phyloP scores from a whole-genome alignment of 495 filamentous ascomycete species.

The Parachaetomium inaequale region DNA sequence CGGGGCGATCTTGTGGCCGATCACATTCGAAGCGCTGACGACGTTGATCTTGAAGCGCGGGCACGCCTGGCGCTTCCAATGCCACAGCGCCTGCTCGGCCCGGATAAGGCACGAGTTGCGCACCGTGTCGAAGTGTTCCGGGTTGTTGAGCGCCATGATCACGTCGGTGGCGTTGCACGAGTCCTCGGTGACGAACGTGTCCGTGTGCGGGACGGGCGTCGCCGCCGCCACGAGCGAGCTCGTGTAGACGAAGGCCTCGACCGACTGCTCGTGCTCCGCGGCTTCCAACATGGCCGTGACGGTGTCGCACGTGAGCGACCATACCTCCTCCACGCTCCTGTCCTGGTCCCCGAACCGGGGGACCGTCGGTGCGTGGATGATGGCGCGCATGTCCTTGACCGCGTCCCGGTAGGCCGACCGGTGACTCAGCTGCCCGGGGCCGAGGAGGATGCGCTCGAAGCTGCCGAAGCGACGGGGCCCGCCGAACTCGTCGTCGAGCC shows the following conservation, averaged over 20 bases:
- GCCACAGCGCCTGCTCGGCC: constrained; percentile 41
- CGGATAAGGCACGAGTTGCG: constrained; percentile 36
- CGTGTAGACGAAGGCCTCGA: constrained; percentile 51
- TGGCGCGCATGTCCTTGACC: constrained; percentile 35
- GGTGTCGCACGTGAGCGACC: constrained; percentile 33
- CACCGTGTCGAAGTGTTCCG: constrained; percentile 17
- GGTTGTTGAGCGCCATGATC: constrained; percentile 37
- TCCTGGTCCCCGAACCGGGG: constrained; percentile 19
- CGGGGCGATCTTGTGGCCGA: background rate
- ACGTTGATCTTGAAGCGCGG: background rate
- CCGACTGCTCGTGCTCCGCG: constrained; percentile 39
- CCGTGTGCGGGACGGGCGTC: constrained; percentile 25
- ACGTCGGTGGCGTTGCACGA: constrained; percentile 48
- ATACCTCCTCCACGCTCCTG: constrained; percentile 38
- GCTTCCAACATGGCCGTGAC: constrained; percentile 37
- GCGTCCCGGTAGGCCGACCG: constrained; percentile 37
- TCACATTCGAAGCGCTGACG: background rate
- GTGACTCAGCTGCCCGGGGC: constrained; percentile 27
- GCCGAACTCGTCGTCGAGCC: constrained; percentile 43
- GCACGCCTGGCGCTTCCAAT: background rate
- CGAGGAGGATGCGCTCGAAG: constrained; percentile 33
- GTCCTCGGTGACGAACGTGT: constrained; percentile 30
- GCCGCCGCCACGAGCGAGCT: constrained; percentile 45
- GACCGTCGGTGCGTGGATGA: constrained; percentile 44
- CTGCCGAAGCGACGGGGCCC: constrained; percentile 31